Base-by-base conservation (phyloP, 495 filamentous ascomycete species). In the Penicillium pulvis region DNA sequence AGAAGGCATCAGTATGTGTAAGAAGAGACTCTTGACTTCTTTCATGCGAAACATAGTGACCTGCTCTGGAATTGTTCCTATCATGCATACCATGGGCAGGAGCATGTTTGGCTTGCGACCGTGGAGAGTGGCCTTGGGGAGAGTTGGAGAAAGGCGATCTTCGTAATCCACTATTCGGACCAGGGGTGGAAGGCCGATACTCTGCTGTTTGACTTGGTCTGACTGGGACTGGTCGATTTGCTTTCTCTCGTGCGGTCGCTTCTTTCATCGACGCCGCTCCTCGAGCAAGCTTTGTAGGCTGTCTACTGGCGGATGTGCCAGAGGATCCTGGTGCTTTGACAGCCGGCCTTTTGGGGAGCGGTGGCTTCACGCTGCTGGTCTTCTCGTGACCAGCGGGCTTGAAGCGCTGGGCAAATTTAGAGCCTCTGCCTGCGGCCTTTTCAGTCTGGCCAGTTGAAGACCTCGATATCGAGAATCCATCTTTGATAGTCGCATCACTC, bases 1-100 rank as follows among this genome's bases (percentile, higher is more conserved):
- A 85, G 55, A 83, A 84, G 1, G 84, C 78, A 65, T 88, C 85
- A 0, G 83, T 84, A 51, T 85, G 77, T 6, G 84, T 81, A 6
- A 87, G 68, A 12, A 83, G 68, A 0, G 85, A 87, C 44, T 85
- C 83, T 26, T 81, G 75, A 16, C 79, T 79, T 30, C 72, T 76
- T 46, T 86, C 82, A 31, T 80, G 77, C 10, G 84, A 66, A 2
- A 84, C 72, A 33, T 80, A 81, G 58, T 76, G 79, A 4, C 79
- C 81, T 6, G 79, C 55, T 28, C 73, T 65, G 5, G 80, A 80
- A 19, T 57, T 65, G 8, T 41, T 61, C 28, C 59, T 51, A 39
- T 53, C 75, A 24, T 44, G 48, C 14, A 44, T 23, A 33, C 58
- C 69, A 56, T 60, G 72, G 30, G 66, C 58, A 33, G 66, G 65